Base-by-base conservation (phyloP, 192 early-diverging fungal genomes). In the Backusella morwellensis region DNA sequence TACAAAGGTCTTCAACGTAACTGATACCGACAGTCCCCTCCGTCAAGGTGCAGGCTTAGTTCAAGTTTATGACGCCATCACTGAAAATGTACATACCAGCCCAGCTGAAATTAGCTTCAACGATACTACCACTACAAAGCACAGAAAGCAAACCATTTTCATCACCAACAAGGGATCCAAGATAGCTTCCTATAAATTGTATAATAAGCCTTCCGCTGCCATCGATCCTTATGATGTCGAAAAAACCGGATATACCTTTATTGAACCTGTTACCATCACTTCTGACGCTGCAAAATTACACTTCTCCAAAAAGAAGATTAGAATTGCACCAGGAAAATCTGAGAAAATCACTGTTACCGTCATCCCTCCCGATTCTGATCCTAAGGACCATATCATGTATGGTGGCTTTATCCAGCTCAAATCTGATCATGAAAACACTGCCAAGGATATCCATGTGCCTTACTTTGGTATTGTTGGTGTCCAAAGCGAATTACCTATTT, bases 21-120 rank as follows among this genome's bases (percentile, higher is more conserved):
- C 35, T 17, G 35, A 21, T 50, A 73, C 76, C 40, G 76, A 84
- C 38, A 70, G 35, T 47, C 82, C 78, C 38, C 72, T 84, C 29
- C 73, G 67, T 41, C 85, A 88, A 66, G 89, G 89, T 78, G 85
- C 89, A 63, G 89, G 89, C 70, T 79, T 90, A n/a, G 47, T 90
- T 29, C 83, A 90, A 73, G 79, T 84, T 36, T 81, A 82, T 72
- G 80, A 82, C 34, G 76, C 87, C 68, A 76, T 88, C 54, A 77
- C 54, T 21, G 74, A 79, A 44, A 59, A 72, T 9, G 44, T 80
- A 26, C 68, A 74, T 8, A 81, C 87, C 35, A 73, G 74, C 2
- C 89, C 89, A 29, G 82, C 82, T 52, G 79, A 80, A 69, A 79
- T 90, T 68, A 85, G 84, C 56, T 85, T 90, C 77, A 85, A 86